A percentile compares a stretch with the other conserved stretches of the same genome.
Evolutionary conservation across 129 eudicot genomes (phyloP).

Genomic region (Kitagawia praeruptora): DNA sequence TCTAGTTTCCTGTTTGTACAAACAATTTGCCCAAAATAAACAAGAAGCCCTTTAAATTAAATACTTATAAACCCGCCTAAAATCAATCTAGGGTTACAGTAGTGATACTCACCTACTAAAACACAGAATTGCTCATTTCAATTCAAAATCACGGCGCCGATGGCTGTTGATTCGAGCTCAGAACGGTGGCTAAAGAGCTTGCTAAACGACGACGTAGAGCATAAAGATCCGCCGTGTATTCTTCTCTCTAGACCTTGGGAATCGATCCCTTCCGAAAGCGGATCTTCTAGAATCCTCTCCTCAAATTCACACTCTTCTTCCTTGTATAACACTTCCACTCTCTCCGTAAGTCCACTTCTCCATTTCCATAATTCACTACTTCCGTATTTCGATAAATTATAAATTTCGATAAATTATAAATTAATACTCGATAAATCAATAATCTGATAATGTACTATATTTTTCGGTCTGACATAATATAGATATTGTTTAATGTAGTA

Average conservation of each 20-base stretch:
- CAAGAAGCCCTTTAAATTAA: no score
- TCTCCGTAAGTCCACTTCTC: conserved; percentile 42
- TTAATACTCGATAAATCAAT: neutral
- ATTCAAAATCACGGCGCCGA: neutral
- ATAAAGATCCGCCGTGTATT: conserved; percentile 29
- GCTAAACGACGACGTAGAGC: conserved; percentile 16
- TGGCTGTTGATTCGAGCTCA: conserved; percentile 42
- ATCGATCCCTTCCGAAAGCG: conserved; percentile 63
- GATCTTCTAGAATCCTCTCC: conserved; percentile 24
- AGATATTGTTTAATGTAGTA: no score
- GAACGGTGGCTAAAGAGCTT: conserved; percentile 24
- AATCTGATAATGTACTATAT: no score
- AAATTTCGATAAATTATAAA: neutral
- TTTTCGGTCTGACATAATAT: no score
- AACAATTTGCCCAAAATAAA: no score
- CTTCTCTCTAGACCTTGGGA: conserved; percentile 72
- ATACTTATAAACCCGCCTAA: neutral
- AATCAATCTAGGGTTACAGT: neutral
- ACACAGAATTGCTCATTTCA: neutral
- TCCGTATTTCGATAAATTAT: neutral
- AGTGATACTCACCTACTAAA: no score
- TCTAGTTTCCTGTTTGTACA: no score
- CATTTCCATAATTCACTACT: neutral
- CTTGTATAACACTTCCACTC: conserved; percentile 33
- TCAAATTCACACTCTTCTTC: conserved; percentile 14